Base-by-base conservation (phyloP, 495 filamentous ascomycete genomes). In the Hypoxylon intermedium region DNA sequence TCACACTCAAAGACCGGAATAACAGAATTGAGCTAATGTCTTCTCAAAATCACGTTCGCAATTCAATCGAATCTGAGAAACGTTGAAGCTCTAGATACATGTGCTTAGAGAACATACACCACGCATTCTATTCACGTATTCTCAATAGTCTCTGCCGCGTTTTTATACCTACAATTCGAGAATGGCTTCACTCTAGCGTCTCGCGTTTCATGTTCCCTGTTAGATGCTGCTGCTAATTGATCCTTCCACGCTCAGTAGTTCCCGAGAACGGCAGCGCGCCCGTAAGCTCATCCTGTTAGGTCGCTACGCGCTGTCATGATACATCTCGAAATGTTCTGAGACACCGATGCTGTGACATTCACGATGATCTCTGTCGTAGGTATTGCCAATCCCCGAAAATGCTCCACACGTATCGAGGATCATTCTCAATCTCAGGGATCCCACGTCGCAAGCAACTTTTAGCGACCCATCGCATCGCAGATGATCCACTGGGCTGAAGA, bases 341-440 rank as follows among this genome's bases (percentile, higher is more conserved):
- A 65, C 62, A 36, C 40, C 23, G 50, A 56, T 55, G 40, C 34
- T 60, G 50, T 55, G 34, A 45, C 50, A 46, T 48, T 40, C 49
- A 15, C 33, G 54, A 54, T 58, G 37, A 26, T 26, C 20, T 21
- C n/a, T n/a, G n/a, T n/a, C 9, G 48, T 49, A 37, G 38, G 53
- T 58, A n/a, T 49, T 58, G 43, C 53, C 60, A 63, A 63, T 48
- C 28, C 42, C 20, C 53, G 53, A 21, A 48, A 53, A 63, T 63
- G 41, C 47, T 63, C 60, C 43, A 23, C 53, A 43, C 15, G 13
- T 15, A 53, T 58, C 48, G 53, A 36, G 40, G 48, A 64, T 58
- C 60, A 36, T 3, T 4, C 7, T 26, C 7, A 26, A 33, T 49
- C 19, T 31, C 48, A 56, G 49, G 54, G 54, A 42, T 57, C 24